These are phyloP conservation scores for Phytopythium cucurbitacearum DNA, from an alignment of 352 stramenopile species.

Conservation along the genomic window DNA sequence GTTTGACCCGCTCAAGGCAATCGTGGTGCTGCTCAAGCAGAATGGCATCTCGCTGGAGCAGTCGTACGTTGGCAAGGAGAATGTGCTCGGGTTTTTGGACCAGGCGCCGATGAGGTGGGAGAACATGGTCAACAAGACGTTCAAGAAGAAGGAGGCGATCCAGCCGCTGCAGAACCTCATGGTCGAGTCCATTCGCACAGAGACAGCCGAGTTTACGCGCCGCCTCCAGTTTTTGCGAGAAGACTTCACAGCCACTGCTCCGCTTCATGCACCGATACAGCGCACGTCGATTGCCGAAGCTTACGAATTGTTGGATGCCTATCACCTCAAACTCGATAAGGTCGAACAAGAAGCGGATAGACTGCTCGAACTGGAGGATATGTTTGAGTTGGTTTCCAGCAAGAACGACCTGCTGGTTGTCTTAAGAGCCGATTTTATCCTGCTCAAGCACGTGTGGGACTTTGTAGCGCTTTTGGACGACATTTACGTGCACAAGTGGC, in stretches of 20 bases:
- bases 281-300: conserved; percentile 48
- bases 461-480: conserved; percentile 86
- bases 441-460: conserved; percentile 92
- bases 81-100: conserved; percentile 83
- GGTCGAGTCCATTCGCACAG: conserved; percentile 73
- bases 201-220: conserved; percentile 73
- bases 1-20: conserved; percentile 73
- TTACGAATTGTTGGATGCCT: conserved; percentile 86
- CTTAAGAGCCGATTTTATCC: conserved; percentile 82
- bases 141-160: conserved; percentile 91
- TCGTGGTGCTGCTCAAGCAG: conserved; percentile 77
- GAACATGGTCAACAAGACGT: conserved; percentile 91
- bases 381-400: conserved; percentile 91
- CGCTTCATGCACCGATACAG: conserved; percentile 32
- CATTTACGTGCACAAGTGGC: conserved; percentile 79
- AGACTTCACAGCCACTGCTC: conserved; percentile 58
- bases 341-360: conserved; percentile 81
- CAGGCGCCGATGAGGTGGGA: conserved; percentile 89
- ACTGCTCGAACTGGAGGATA: conserved; percentile 91
- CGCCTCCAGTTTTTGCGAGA: conserved; percentile 56
- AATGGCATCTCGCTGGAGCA: conserved; percentile 89
- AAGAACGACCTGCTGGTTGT: conserved; percentile 78
- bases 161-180: conserved; percentile 88
- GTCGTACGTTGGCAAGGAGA: conserved; percentile 80
- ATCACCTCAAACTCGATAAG: conserved; percentile 69